These are phyloP conservation scores for Trifolium repens DNA, from an alignment of 306 rosid species.

Conservation along the genomic window DNA sequence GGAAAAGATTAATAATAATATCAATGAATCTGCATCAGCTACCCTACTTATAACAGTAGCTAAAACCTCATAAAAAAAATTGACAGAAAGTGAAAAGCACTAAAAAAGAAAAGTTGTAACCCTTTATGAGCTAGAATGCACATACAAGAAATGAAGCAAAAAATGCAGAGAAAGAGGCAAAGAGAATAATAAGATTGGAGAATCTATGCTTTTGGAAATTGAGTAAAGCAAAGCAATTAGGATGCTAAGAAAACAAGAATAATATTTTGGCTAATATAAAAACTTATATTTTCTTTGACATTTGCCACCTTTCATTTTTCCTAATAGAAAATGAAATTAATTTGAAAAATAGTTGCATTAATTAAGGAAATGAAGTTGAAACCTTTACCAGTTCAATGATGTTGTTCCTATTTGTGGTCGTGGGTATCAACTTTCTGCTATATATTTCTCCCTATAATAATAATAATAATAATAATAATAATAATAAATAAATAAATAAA, in stretches of 20 bases:
- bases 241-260: constrained; percentile 52
- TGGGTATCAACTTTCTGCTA: constrained; percentile 42
- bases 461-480: too few relatives aligned
- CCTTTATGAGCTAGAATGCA: constrained; percentile 66
- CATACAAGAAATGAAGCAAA: constrained; percentile 46
- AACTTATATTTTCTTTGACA: constrained; percentile 4
- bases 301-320: constrained; percentile 40
- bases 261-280: constrained; percentile 49
- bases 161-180: constrained; percentile 57
- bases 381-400: constrained; percentile 36
- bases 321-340: constrained; percentile 36
- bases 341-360: constrained; percentile 40
- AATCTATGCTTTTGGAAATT: constrained; percentile 69
- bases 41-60: constrained; percentile 44
- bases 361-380: constrained; percentile 50
- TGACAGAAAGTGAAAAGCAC: constrained; percentile 75
- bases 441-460: neutral
- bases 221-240: constrained; percentile 59
- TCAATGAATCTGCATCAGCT: constrained; percentile 62
- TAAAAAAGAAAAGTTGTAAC: constrained; percentile 47
- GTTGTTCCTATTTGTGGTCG: constrained; percentile 38
- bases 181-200: constrained; percentile 53
- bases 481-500: too few relatives aligned
- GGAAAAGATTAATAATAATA: constrained; percentile 40
- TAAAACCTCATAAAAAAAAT: constrained; percentile 46